Percentiles rank a stretch among this genome's conserved stretches.
phyloP scores from a whole-genome alignment of 805 yeast species.

The Kluyveromyces starmeri region DNA sequence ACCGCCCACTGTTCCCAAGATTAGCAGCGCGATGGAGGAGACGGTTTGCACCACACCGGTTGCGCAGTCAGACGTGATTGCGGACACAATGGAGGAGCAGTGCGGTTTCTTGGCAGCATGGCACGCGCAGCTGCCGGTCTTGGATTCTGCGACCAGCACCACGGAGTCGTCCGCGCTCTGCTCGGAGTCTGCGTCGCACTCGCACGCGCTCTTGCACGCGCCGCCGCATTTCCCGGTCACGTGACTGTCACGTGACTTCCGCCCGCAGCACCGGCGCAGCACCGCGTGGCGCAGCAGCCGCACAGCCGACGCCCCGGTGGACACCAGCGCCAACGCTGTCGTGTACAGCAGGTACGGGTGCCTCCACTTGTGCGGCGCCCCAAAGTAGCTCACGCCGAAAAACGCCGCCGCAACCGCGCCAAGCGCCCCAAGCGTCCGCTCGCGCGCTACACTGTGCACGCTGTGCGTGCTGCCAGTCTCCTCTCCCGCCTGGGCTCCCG shows the following conservation, averaged over 20 bases:
- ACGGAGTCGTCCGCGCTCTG: slow-evolving; percentile 3
- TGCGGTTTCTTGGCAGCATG: slow-evolving; percentile 9
- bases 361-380: slow-evolving; percentile 45
- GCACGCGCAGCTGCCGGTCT: slow-evolving; percentile 11
- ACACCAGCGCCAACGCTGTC: slow-evolving; percentile 29
- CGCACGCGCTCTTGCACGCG: slow-evolving; percentile 3
- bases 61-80: background rate
- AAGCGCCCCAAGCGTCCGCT: slow-evolving; percentile 25
- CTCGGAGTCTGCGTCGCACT: background rate
- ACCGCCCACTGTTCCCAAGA: slow-evolving; percentile 7
- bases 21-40: slow-evolving; percentile 5
- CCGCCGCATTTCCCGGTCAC: background rate
- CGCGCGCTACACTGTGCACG: slow-evolving; percentile 12
- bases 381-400: slow-evolving; percentile 46
- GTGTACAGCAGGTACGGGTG: slow-evolving; percentile 68
- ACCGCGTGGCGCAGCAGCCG: slow-evolving; percentile 17
- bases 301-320: slow-evolving; percentile 20
- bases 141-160: slow-evolving; percentile 1
- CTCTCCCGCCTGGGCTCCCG: slow-evolving; percentile 18
- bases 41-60: background rate
- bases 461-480: slow-evolving; percentile 11
- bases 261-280: background rate
- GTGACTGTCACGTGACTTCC: background rate
- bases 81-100: slow-evolving; percentile 6
- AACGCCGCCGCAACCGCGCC: slow-evolving; percentile 43